phyloP scores from a whole-genome alignment of 441 rosid species.

The Francoa sonchifolia region DNA sequence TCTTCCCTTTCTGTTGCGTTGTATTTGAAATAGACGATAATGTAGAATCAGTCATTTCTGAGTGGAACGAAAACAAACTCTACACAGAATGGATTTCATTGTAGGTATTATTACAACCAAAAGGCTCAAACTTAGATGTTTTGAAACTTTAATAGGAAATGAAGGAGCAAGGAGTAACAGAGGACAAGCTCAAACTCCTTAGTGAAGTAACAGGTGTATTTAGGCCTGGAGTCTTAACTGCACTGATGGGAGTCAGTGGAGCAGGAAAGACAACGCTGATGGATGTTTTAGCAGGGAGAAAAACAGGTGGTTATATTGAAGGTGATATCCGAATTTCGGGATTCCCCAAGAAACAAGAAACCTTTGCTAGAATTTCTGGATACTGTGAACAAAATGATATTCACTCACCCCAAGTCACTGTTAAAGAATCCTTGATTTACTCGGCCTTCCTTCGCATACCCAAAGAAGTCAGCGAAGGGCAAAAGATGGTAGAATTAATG shows the following conservation, averaged over 20 bases:
- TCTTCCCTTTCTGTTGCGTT: not conserved
- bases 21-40: too few species aligned
- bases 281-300: slow-evolving; percentile 95
- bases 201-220: slow-evolving; percentile 66
- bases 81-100: too few species aligned
- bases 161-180: slow-evolving; percentile 65
- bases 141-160: slow-evolving; percentile 52
- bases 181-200: slow-evolving; percentile 61
- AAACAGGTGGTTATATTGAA: slow-evolving; percentile 76
- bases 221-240: slow-evolving; percentile 85
- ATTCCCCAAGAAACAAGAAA: slow-evolving; percentile 73
- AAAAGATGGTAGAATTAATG: slow-evolving; percentile 45
- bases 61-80: too few species aligned
- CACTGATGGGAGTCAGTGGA: slow-evolving; percentile 95
- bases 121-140: too few species aligned
- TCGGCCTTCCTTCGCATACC: slow-evolving; percentile 87
- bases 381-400: slow-evolving; percentile 89
- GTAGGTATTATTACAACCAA: too few species aligned
- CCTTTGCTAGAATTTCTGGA: slow-evolving; percentile 94
- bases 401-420: slow-evolving; percentile 88
- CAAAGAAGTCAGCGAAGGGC: slow-evolving; percentile 48
- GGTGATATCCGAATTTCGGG: slow-evolving; percentile 79
- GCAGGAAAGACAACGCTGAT: slow-evolving; percentile 94
- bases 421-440: slow-evolving; percentile 67
- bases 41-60: too few species aligned